phyloP scores from a whole-genome alignment of 2,329 filamentous ascomycete species.

The Fusarium clavum region DNA sequence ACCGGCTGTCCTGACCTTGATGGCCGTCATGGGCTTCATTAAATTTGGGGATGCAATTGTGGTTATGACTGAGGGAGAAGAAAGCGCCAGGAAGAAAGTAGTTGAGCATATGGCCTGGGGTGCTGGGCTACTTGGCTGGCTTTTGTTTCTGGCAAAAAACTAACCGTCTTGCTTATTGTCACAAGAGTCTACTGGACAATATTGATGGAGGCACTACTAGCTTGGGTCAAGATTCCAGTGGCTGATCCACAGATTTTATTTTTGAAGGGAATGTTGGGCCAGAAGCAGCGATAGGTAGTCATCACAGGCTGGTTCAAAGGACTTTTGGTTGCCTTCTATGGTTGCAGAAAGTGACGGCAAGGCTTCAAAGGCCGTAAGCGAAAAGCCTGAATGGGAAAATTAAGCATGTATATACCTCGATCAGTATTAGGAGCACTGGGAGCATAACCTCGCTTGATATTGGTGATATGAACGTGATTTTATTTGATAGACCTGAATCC shows the following conservation, averaged over 20 bases:
- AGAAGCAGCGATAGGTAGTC: no score
- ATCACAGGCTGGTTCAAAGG: no score
- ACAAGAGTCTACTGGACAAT: not conserved
- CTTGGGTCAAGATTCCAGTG: not conserved
- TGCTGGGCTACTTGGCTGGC: not conserved
- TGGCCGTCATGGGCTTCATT: not conserved
- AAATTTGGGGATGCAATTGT: not conserved
- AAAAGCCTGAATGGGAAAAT: no score
- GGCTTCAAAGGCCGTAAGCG: no score
- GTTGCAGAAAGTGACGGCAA: no score
- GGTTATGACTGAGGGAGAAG: not conserved
- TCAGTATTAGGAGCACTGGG: no score
- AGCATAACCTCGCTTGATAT: not conserved
- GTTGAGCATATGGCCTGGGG: not conserved
- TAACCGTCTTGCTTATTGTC: not conserved
- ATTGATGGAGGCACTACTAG: not conserved
- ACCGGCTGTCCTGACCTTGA: not conserved
- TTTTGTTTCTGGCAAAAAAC: not conserved
- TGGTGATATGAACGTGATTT: fast-evolving
- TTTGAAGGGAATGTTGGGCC: no score
- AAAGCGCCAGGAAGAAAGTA: not conserved
- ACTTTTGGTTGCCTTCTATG: no score
- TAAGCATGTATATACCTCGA: no score
- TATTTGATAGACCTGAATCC: not conserved
- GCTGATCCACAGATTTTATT: not conserved